Evolutionary conservation across 768 basidiomycete species (phyloP).

Genomic region (Leccinellum rugosiceps): DNA sequence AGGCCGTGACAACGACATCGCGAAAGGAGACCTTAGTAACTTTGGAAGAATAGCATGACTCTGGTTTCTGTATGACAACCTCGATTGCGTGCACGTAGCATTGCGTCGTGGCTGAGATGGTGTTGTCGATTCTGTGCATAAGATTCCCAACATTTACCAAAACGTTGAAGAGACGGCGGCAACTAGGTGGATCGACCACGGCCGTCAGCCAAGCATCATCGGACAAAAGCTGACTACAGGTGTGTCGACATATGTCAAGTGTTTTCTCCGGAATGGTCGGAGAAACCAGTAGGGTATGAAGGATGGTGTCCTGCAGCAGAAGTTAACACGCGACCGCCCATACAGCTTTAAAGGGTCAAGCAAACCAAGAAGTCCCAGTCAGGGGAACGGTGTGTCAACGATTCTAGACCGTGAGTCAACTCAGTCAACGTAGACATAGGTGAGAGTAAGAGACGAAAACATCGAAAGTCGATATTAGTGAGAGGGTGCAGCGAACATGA

Average conservation of each 20-base stretch:
- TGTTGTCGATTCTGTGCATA: constrained; percentile 28
- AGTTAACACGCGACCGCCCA: constrained; percentile 8
- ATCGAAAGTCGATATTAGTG: constrained; percentile 13
- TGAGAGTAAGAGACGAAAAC: constrained; percentile 7
- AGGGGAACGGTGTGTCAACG: constrained; percentile 22
- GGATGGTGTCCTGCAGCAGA: constrained; percentile 22
- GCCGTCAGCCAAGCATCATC: constrained; percentile 23
- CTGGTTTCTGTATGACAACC: constrained; percentile 35
- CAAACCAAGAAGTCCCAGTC: constrained; percentile 33
- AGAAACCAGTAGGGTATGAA: constrained; percentile 24
- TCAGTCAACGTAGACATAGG: constrained; percentile 27
- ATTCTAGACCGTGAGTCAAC: constrained; percentile 24
- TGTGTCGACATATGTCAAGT: constrained; percentile 29
- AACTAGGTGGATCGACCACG: constrained; percentile 27
- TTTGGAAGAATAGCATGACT: constrained; percentile 11
- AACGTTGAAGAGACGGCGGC: constrained; percentile 45
- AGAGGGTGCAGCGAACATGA: constrained; percentile 18
- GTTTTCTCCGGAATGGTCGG: constrained; percentile 31
- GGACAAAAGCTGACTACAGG: constrained; percentile 32
- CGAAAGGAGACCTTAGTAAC: constrained; percentile 30
- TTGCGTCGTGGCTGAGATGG: constrained; percentile 28
- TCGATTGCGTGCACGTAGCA: constrained; percentile 45
- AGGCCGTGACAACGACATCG: constrained; percentile 40
- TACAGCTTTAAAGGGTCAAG: neutral
- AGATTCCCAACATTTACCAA: constrained; percentile 41